A percentile compares a stretch with the other conserved stretches of the same genome.
Conservation (phyloP, 108 stramenopile genomes). For the Fragilaria crotonensis region DNA sequence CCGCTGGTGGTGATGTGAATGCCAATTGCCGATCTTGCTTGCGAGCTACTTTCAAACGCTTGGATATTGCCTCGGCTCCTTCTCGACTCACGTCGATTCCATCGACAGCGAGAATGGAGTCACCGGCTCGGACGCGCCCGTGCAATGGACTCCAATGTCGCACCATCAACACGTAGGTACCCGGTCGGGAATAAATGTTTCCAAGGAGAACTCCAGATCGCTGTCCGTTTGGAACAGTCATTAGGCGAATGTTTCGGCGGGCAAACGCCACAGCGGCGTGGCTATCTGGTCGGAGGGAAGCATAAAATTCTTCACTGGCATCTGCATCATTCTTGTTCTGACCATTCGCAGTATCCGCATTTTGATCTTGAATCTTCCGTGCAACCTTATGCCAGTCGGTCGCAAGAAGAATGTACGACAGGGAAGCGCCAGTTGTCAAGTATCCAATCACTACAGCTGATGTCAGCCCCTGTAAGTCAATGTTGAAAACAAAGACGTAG, state of each 20-base stretch:
- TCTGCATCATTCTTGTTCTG: not conserved
- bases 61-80: not conserved
- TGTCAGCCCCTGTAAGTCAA: slow-evolving; percentile 34
- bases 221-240: not conserved
- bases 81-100: not conserved
- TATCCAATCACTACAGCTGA: slow-evolving; percentile 49
- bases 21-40: not conserved
- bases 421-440: slow-evolving; percentile 24
- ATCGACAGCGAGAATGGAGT: not conserved
- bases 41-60: not conserved
- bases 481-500: slow-evolving; percentile 23
- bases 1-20: not conserved
- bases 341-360: not conserved
- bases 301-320: not conserved
- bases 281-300: not conserved
- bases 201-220: not conserved
- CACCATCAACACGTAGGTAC: not conserved
- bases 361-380: not conserved
- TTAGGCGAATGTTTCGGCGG: not conserved
- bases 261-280: not conserved
- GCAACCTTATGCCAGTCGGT: slow-evolving; percentile 37
- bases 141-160: slow-evolving; percentile 1
- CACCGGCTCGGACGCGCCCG: not conserved
- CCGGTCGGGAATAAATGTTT: not conserved
- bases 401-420: slow-evolving; percentile 38